These are phyloP conservation scores for Protomyces macrosporus DNA, from an alignment of 1,139 yeast species.

Conservation along the genomic window DNA sequence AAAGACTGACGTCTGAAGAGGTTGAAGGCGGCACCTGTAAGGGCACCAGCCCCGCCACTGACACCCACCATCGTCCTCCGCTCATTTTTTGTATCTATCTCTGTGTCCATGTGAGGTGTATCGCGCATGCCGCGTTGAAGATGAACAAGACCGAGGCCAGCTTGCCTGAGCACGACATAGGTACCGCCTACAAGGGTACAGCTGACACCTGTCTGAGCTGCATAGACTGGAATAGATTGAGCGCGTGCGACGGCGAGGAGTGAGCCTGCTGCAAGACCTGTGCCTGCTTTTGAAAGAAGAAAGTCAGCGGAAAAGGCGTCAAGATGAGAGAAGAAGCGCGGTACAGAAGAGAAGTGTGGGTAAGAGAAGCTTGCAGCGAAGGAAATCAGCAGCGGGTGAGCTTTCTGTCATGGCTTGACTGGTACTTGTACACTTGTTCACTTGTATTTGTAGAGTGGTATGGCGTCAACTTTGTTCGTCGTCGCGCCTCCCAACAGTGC, in stretches of 20 bases:
- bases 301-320: neutral
- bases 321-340: neutral
- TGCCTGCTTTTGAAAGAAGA: neutral
- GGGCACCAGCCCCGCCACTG: slow-evolving; percentile 8
- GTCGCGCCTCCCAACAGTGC: no score
- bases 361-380: neutral
- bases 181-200: slow-evolving; percentile 17
- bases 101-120: neutral
- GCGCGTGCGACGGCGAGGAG: slow-evolving; percentile 12
- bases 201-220: slow-evolving; percentile 5
- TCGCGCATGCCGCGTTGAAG: neutral
- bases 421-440: no score
- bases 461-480: no score
- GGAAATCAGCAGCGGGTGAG: neutral
- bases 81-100: neutral
- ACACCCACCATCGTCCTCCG: neutral
- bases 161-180: slow-evolving; percentile 1
- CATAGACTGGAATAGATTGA: slow-evolving; percentile 2
- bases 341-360: neutral
- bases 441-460: no score
- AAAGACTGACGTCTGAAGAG: neutral
- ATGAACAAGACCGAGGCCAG: neutral
- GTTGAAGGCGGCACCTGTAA: slow-evolving; percentile 8
- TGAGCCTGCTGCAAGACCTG: slow-evolving; percentile 4
- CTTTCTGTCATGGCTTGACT: no score